phyloP scores from a whole-genome alignment of 169 alveolate genomes.

The Perkinsus chesapeaki region DNA sequence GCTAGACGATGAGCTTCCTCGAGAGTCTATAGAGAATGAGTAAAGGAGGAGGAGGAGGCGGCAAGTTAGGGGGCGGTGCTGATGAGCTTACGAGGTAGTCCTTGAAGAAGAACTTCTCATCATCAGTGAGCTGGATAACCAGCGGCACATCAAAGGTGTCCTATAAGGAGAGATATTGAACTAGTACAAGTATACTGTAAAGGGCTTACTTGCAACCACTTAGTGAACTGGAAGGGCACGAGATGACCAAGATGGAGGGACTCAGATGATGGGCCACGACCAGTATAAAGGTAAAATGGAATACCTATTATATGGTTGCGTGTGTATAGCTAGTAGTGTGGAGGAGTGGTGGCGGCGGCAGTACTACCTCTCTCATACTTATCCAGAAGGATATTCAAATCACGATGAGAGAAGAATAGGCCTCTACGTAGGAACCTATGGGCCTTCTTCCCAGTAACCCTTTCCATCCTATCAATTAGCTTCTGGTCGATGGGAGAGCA shows the following conservation, averaged over 20 bases:
- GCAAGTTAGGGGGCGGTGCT: no score
- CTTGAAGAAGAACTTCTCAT: conserved; percentile 95
- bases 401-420: conserved; percentile 96
- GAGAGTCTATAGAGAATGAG: conserved; percentile 26
- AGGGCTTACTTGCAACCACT: conserved; percentile 72
- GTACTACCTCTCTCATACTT: conserved; percentile 58
- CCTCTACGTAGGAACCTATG: conserved; percentile 69
- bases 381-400: conserved; percentile 82
- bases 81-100: conserved; percentile 59
- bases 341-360: no score
- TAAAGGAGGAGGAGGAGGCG: no score
- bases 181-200: background rate
- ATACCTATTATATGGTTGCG: conserved; percentile 53
- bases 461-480: conserved; percentile 64
- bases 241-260: conserved; percentile 92
- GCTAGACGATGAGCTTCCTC: conserved; percentile 77
- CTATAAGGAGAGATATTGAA: conserved; percentile 20
- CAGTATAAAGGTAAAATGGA: conserved; percentile 93
- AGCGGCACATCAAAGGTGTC: conserved; percentile 96
- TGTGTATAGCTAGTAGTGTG: no score
- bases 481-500: conserved; percentile 71
- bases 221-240: conserved; percentile 94
- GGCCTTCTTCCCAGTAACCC: conserved; percentile 44
- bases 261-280: conserved; percentile 98
- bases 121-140: conserved; percentile 97